phyloP scores from a whole-genome alignment of 2,329 filamentous ascomycete genomes.

The Ophiostoma tasmaniense region DNA sequence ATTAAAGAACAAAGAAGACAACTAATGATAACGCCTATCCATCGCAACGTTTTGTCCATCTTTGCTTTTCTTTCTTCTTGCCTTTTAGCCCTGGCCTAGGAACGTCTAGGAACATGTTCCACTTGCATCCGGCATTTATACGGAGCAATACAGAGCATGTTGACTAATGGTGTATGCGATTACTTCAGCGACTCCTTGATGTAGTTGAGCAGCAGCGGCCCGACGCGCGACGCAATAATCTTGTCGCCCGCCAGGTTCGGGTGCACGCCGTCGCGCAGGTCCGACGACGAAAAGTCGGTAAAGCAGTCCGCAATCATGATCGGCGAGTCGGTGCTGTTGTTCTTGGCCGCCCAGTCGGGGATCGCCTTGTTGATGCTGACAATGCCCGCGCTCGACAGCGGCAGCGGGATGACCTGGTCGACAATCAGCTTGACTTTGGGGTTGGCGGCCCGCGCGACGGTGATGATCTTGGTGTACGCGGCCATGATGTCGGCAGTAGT shows the following conservation, averaged over 20 bases:
- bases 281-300: constrained; percentile 25
- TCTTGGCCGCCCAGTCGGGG: constrained; percentile 28
- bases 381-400: constrained; percentile 24
- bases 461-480: background rate
- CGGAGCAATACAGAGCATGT: too few species aligned
- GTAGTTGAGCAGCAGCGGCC: background rate
- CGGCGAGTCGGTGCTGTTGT: constrained; percentile 32
- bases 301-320: constrained; percentile 34
- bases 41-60: background rate
- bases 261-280: background rate
- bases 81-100: background rate
- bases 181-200: background rate
- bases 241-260: background rate
- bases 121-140: background rate
- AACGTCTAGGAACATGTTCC: background rate
- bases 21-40: background rate
- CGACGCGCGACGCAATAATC: background rate
- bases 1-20: background rate
- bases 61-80: background rate
- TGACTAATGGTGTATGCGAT: too few species aligned
- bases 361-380: constrained; percentile 22
- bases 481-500: background rate
- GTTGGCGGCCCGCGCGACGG: constrained; percentile 24
- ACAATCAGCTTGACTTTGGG: constrained; percentile 35
- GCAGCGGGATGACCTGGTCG: constrained; percentile 33